These are phyloP conservation scores for Phialocephala sp. DNA, from an alignment of 2,329 filamentous ascomycete genomes.

Conservation along the genomic window DNA sequence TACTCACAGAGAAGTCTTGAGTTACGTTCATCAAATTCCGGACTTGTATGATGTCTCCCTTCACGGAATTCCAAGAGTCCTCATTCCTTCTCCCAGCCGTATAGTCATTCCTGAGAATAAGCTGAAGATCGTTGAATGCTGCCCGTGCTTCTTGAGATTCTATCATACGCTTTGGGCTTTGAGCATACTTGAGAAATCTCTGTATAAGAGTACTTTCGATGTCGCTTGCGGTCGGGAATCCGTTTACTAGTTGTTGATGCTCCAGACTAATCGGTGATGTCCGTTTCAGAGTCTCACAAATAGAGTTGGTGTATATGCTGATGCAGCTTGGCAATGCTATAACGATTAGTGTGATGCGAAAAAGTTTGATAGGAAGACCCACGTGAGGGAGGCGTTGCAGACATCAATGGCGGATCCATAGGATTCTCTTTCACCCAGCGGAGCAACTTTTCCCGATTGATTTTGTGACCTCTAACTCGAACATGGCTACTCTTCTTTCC, in stretches of 20 bases:
- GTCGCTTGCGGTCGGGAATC: constrained; percentile 5
- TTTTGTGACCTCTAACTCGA: constrained; percentile 25
- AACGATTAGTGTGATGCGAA: constrained; percentile 15
- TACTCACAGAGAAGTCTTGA: constrained; percentile 9
- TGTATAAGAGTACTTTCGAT: background rate
- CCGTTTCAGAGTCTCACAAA: constrained; percentile 7
- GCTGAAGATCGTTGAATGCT: constrained; percentile 31
- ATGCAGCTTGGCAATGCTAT: constrained; percentile 29
- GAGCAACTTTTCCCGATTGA: constrained; percentile 21
- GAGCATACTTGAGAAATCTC: constrained; percentile 20
- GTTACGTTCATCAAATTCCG: constrained; percentile 29
- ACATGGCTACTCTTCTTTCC: constrained; percentile 23
- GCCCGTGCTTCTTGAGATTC: constrained; percentile 17
- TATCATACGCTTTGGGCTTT: constrained; percentile 13
- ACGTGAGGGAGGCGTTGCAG: constrained; percentile 21
- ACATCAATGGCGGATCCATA: constrained; percentile 11
- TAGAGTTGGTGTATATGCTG: constrained; percentile 30
- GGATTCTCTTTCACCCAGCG: constrained; percentile 24
- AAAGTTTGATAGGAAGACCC: constrained; percentile 17
- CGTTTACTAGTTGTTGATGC: constrained; percentile 5
- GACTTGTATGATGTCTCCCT: constrained; percentile 22
- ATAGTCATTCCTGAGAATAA: constrained; percentile 18
- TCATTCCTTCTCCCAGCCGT: background rate
- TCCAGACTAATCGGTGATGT: constrained; percentile 6
- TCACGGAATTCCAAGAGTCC: constrained; percentile 16